Base-by-base conservation (phyloP, 805 yeast genomes). In the Candida coleopterorum region DNA sequence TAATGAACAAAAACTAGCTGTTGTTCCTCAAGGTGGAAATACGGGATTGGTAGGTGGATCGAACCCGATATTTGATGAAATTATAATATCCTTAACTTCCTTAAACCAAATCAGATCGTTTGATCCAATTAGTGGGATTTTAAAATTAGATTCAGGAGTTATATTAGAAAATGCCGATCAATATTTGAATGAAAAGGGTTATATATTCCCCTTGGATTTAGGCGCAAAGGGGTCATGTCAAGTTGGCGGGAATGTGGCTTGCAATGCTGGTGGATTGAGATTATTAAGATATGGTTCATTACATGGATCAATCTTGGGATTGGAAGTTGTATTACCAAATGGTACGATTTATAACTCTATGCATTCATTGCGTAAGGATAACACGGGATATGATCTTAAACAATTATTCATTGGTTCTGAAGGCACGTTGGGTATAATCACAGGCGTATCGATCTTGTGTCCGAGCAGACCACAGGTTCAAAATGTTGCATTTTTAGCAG, bases 141-240 rank as follows among this genome's bases (percentile, higher is more conserved):
- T 89, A 39, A 87, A 86, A 54, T 79, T 81, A 41, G 97, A 90
- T 56, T 87, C 97, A 18, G 97, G 97, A 48, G 78, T 88, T 26
- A 81, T 89, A 39, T 70, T 89, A 50, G 96, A 90, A 56, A 74
- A 66, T 46, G 96, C 96, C 9, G 96, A 89, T 61, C 70, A 71
- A 37, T 86, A 55, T 51, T 62, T 89, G 38, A 79, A 82, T 12
- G 93, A 86, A 39, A 64, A 77, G n/a, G 95, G 93, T 3, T 83
- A 83, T 61, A 85, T 89, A 38, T 89, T 88, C 72, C 97, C 97
- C 18, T 68, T 89, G 35, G 97, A 89, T 56, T 66, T 89, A 43
- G 97, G 97, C 40, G 97, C 97, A 25, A 89, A 89, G 64, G 97
- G 97, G 10, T 86, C 96, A 2, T 90, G 97, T 56, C 95, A 86